Percentiles rank a stretch among this genome's conserved stretches.
Evolutionary conservation across 257 asterid genomes (phyloP).

Genomic region (Plantago elongata): DNA sequence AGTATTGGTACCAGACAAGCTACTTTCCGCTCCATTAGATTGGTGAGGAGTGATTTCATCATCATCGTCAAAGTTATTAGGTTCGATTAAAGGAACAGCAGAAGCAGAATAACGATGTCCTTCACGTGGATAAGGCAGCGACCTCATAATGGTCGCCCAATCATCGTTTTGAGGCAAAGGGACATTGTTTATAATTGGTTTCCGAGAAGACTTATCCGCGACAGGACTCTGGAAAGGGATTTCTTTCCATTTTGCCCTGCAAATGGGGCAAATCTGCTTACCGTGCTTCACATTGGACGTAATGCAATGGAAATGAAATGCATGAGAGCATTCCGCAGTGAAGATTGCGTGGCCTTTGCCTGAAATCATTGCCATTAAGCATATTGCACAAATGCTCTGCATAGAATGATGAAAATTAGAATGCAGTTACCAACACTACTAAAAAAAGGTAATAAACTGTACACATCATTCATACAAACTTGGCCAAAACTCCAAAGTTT

Average conservation of each 20-base stretch:
- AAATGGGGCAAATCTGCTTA: slow-evolving; percentile 71
- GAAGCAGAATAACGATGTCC: slow-evolving; percentile 24
- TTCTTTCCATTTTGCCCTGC: slow-evolving; percentile 91
- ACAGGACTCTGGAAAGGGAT: slow-evolving; percentile 58
- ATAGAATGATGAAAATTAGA: background rate
- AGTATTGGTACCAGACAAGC: slow-evolving; percentile 19
- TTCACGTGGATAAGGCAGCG: slow-evolving; percentile 41
- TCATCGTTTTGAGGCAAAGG: slow-evolving; percentile 44
- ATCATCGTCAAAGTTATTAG: slow-evolving; percentile 60
- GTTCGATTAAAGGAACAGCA: slow-evolving; percentile 39
- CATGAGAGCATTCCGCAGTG: slow-evolving; percentile 94
- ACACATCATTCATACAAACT: too few species aligned
- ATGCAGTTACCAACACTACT: background rate
- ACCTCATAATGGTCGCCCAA: slow-evolving; percentile 34
- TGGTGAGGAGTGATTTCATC: slow-evolving; percentile 45
- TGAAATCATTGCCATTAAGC: slow-evolving; percentile 61
- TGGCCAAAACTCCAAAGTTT: too few species aligned
- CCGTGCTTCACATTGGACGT: slow-evolving; percentile 84
- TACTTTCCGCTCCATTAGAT: slow-evolving; percentile 16
- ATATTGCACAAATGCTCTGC: slow-evolving; percentile 83
- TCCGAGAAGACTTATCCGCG: slow-evolving; percentile 31
- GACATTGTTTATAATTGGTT: slow-evolving; percentile 30
- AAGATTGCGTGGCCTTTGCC: slow-evolving; percentile 87
- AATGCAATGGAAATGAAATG: slow-evolving; percentile 87
- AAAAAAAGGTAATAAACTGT: too few species aligned